These are phyloP conservation scores for Zoysia japonica DNA, from an alignment of 176 grass and related monocot genomes.

Conservation along the genomic window DNA sequence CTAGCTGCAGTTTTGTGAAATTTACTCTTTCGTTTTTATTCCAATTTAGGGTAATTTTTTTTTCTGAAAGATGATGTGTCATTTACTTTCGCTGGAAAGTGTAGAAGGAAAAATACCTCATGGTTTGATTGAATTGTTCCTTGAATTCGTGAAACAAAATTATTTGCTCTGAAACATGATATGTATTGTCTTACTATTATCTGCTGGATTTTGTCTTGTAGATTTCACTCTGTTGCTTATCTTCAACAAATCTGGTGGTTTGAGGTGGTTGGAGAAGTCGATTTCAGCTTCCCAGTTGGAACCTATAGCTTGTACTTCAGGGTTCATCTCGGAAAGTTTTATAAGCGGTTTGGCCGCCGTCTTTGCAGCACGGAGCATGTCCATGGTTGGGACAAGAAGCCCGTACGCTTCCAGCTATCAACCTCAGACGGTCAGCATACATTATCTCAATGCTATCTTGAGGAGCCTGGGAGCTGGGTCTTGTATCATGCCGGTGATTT, in stretches of 20 bases:
- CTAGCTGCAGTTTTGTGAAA: too few relatives aligned
- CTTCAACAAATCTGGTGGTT: slow-evolving; percentile 98
- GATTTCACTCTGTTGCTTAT: slow-evolving; percentile 79
- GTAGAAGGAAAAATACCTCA: background rate
- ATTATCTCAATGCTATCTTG: slow-evolving; percentile 63
- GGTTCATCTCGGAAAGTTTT: slow-evolving; percentile 73
- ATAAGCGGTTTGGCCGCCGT: slow-evolving; percentile 64
- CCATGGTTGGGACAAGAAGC: slow-evolving; percentile 88
- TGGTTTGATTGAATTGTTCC: slow-evolving; percentile 32
- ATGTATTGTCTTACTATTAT: background rate
- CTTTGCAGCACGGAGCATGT: slow-evolving; percentile 60
- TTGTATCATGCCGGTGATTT: slow-evolving; percentile 81
- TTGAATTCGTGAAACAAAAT: slow-evolving; percentile 3
- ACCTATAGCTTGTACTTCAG: slow-evolving; percentile 83
- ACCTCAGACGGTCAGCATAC: slow-evolving; percentile 71
- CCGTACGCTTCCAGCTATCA: slow-evolving; percentile 74
- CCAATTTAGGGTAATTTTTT: slow-evolving; percentile 10
- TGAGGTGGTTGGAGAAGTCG: slow-evolving; percentile 81
- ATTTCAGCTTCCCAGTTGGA: slow-evolving; percentile 82
- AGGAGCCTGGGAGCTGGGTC: slow-evolving; percentile 73
- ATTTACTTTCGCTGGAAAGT: slow-evolving; percentile 11
- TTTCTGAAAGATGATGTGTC: slow-evolving; percentile 1
- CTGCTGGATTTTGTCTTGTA: slow-evolving; percentile 31
- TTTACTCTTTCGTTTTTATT: too few relatives aligned
- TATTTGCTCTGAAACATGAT: background rate